Evolutionary conservation across 2,329 filamentous ascomycete genomes (phyloP).

Genomic region (Tolypocladium ovalisporum): DNA sequence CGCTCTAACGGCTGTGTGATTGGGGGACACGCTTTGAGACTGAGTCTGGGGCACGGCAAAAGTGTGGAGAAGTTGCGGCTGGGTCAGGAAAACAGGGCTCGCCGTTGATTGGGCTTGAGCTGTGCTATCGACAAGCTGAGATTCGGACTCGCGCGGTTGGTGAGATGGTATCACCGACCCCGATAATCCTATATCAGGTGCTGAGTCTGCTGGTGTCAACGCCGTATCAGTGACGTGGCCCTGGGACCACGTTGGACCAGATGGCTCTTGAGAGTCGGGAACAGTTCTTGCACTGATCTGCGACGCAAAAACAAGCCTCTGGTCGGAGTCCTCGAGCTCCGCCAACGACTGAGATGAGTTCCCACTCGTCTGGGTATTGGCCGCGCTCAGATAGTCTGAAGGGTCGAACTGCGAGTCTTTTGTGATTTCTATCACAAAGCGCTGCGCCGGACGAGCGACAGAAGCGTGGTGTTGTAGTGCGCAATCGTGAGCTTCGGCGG

Average conservation of each 20-base stretch:
- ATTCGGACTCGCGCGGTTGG: slow-evolving; percentile 10
- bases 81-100: slow-evolving; percentile 7
- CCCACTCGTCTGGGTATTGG: slow-evolving; percentile 16
- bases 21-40: not conserved
- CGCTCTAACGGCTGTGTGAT: slow-evolving; percentile 2
- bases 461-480: slow-evolving; percentile 3
- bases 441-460: slow-evolving; percentile 4
- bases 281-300: slow-evolving; percentile 25
- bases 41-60: slow-evolving; percentile 5
- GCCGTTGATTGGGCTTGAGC: not conserved
- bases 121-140: not conserved
- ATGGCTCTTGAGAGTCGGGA: slow-evolving; percentile 31
- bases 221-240: not conserved
- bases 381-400: slow-evolving; percentile 22
- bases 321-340: slow-evolving; percentile 24
- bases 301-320: slow-evolving; percentile 16
- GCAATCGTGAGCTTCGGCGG: slow-evolving; percentile 8
- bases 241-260: slow-evolving; percentile 12
- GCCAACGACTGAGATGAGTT: slow-evolving; percentile 20
- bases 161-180: slow-evolving; percentile 10
- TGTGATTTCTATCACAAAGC: slow-evolving; percentile 17
- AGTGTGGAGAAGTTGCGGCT: not conserved
- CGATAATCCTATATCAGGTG: not conserved
- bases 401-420: slow-evolving; percentile 21
- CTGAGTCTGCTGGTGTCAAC: not conserved